phyloP scores from a whole-genome alignment of 176 grass and related monocot genomes.

The Paspalum notatum region DNA sequence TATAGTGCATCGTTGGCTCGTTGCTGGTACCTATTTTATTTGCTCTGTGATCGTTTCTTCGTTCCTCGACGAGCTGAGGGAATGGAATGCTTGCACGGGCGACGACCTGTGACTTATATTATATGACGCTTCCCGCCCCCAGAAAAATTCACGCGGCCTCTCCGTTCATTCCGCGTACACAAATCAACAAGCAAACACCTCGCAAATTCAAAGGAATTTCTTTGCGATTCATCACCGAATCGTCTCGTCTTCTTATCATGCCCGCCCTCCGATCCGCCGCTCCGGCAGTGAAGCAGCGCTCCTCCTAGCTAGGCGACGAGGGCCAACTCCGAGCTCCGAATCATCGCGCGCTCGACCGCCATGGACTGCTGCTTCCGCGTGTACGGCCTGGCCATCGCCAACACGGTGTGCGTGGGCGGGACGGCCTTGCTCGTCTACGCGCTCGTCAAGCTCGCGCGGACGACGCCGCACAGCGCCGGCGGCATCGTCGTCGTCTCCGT shows the following conservation, averaged over 20 bases:
- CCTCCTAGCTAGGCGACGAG: too few relatives aligned
- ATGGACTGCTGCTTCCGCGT: conserved; percentile 12
- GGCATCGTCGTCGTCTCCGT: neutral
- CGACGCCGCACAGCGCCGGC: neutral
- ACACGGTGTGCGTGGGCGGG: conserved; percentile 13
- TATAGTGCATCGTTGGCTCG: neutral
- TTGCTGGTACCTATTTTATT: too few relatives aligned
- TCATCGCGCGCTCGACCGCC: neutral
- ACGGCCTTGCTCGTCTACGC: conserved; percentile 3
- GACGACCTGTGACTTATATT: too few relatives aligned
- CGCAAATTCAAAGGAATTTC: neutral
- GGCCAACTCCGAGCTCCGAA: neutral
- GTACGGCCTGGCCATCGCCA: conserved; percentile 9
- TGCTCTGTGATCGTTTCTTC: neutral
- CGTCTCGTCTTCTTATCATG: neutral
- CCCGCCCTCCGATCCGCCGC: neutral
- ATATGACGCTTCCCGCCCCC: too few relatives aligned
- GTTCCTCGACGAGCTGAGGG: neutral
- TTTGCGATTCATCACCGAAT: neutral
- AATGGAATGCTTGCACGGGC: neutral
- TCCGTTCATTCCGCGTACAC: neutral
- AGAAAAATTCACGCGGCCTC: neutral
- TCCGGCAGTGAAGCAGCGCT: neutral
- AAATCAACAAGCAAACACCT: neutral
- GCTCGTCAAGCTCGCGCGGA: neutral